Conservation (phyloP, 192 early-diverging fungal genomes). For the Backusella liffmaniae region DNA sequence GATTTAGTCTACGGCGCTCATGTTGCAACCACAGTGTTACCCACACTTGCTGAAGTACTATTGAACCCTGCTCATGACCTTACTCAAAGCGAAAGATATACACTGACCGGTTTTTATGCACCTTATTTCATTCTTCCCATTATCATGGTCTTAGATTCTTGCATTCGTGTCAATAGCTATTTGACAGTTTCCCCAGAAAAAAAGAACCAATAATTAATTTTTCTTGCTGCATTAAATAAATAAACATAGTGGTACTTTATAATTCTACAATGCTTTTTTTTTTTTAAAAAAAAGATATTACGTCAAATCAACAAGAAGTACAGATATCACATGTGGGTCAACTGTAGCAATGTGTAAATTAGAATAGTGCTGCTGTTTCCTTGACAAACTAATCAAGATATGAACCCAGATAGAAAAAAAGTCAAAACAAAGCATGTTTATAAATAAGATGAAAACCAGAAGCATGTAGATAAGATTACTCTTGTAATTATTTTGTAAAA, state of each 20-base stretch:
- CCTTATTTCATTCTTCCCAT: slow-evolving; percentile 69
- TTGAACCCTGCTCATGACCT: slow-evolving; percentile 45
- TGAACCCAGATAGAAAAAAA: too few relatives aligned
- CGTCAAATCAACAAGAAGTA: too few relatives aligned
- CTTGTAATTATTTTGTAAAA: too few relatives aligned
- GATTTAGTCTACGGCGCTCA: slow-evolving; percentile 62
- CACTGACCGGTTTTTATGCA: slow-evolving; percentile 55
- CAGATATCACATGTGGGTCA: too few relatives aligned
- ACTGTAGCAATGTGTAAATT: too few relatives aligned
- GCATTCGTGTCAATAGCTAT: background rate
- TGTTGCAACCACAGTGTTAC: slow-evolving; percentile 68
- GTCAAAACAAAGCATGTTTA: too few relatives aligned
- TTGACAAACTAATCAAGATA: too few relatives aligned
- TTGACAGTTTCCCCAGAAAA: background rate
- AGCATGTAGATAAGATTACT: too few relatives aligned
- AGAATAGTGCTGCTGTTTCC: too few relatives aligned
- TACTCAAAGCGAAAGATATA: slow-evolving; percentile 38
- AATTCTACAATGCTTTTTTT: too few relatives aligned
- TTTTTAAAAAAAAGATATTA: too few relatives aligned
- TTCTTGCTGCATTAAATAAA: background rate
- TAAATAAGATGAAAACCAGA: too few relatives aligned
- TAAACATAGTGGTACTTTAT: background rate
- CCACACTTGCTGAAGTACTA: slow-evolving; percentile 52
- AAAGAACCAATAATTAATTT: background rate
- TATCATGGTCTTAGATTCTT: slow-evolving; percentile 51